Conservation (phyloP, 768 basidiomycete species). For the Gautieria morchelliformis region DNA sequence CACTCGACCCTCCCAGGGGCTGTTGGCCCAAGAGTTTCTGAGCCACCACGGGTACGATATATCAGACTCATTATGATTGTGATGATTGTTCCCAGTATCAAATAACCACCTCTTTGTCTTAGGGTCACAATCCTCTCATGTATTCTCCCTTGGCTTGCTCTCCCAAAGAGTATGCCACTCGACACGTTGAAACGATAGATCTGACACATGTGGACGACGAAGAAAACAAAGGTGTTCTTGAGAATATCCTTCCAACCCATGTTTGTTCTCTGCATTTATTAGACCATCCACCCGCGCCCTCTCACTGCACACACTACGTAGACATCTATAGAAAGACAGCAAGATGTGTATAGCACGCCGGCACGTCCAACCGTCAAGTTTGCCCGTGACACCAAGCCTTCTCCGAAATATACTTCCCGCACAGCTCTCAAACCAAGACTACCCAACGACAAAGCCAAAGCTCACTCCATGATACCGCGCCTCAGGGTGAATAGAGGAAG, state of each 20-base stretch:
- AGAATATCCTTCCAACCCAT: too few species aligned
- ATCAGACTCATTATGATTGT: background rate
- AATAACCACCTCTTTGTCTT: background rate
- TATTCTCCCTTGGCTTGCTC: background rate
- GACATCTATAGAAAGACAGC: background rate
- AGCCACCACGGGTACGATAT: background rate
- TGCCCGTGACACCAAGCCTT: background rate
- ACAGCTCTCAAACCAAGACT: background rate
- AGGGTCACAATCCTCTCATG: background rate
- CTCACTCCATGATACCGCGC: background rate
- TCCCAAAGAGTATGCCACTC: background rate
- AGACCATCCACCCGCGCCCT: too few species aligned
- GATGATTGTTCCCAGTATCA: too few species aligned
- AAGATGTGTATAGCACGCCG: background rate
- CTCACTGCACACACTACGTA: background rate
- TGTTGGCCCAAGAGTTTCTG: background rate
- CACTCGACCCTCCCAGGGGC: background rate
- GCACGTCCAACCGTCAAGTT: background rate
- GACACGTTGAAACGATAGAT: background rate
- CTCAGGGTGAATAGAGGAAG: background rate
- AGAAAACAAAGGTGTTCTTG: background rate
- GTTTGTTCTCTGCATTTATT: too few species aligned
- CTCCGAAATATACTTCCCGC: background rate
- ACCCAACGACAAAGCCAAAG: background rate
- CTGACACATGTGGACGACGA: background rate